Evolutionary conservation across 1,139 yeast genomes (phyloP), one percentile per base, ranked within the genome.

Genomic region (Taphrina confusa): DNA sequence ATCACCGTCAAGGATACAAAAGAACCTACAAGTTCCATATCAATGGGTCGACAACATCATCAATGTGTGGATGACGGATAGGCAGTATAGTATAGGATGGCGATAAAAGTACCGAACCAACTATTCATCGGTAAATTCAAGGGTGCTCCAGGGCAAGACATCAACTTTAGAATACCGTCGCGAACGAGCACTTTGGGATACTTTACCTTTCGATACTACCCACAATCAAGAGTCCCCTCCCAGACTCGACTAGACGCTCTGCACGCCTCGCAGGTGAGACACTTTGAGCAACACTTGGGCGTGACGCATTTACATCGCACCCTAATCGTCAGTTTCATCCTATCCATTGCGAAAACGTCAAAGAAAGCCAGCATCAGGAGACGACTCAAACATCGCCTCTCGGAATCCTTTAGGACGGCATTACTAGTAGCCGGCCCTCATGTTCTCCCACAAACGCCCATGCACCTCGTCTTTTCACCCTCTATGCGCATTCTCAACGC

Each of bases 271-370:
- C 47, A 42, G n/a, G 30, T 42, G 4, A 23, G 20, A 4, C 37
- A 45, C 31, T 45, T 45, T 8, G 50, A 45, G 36, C 22, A 27
- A 14, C 50, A 18, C 12, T 14, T 30, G 23, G 50, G 50, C 50
- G 36, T 30, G 25, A 22, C 16, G 6, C 50, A 45, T 18, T 16
- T 47, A 1, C n/a, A 31, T 22, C 36, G 23, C 8, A 40, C 31
- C 20, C 28, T 47, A 16, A 22, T 31, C 2, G 12, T 47, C 40
- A 33, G 42, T 5, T 47, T 18, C 52, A 33, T 33, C 52, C 20
- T 47, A 5, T 25, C 52, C 12, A 47, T 47, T 8, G 52, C 52
- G 9, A 31, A 47, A 42, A 47, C 52, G 14, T 47, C 52, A 3
- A 47, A 47, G 34, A 11, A 14, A 4, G 52, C 52, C 28, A 33